These are phyloP conservation scores for Starmerella potacharoeniae DNA, from an alignment of 805 yeast genomes.

Conservation along the genomic window DNA sequence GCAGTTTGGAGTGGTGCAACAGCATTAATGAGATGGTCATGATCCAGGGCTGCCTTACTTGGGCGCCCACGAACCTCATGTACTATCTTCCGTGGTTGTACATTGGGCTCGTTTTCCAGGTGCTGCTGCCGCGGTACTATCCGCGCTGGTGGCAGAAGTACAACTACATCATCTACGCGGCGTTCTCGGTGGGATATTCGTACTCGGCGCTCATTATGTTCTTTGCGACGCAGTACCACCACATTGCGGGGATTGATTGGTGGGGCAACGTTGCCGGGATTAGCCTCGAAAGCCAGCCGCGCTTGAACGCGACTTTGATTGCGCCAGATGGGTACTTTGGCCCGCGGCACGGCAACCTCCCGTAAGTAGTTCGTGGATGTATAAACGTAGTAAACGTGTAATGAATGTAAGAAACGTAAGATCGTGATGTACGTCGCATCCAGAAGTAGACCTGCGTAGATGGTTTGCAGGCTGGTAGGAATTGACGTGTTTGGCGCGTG, in stretches of 20 bases:
- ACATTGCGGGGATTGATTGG: background rate
- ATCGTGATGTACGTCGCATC: too few species aligned
- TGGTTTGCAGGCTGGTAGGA: too few species aligned
- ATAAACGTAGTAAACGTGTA: too few species aligned
- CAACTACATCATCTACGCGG: background rate
- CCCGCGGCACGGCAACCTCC: conserved; percentile 11
- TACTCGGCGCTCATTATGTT: background rate
- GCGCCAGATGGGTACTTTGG: conserved; percentile 27
- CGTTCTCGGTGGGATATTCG: background rate
- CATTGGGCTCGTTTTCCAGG: background rate
- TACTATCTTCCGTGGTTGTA: background rate
- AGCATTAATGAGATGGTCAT: background rate
- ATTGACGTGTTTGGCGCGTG: too few species aligned
- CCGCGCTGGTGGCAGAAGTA: background rate
- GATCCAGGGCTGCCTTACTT: background rate
- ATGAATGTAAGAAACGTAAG: too few species aligned
- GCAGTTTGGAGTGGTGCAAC: background rate
- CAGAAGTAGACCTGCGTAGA: too few species aligned
- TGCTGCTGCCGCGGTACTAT: background rate
- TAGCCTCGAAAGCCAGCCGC: background rate
- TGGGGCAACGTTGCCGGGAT: background rate
- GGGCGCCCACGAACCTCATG: background rate
- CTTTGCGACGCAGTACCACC: background rate
- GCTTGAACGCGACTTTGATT: background rate
- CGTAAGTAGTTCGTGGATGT: too few species aligned